Evolutionary conservation across 495 filamentous ascomycete genomes (phyloP).

Genomic region (Bathelium albidoporum): DNA sequence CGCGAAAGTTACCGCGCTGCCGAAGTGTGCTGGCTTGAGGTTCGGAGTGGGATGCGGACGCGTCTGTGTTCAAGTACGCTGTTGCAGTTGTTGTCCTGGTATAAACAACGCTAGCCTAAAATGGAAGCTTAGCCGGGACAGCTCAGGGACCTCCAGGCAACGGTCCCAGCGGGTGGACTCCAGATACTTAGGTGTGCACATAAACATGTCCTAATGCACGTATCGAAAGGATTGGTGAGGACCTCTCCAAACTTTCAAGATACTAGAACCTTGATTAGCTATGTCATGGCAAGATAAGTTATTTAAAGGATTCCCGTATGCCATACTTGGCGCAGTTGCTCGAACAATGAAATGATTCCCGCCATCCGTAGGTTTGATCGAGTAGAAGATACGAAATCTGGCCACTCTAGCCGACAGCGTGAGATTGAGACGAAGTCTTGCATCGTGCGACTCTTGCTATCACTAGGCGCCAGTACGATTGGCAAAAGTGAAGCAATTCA

Average conservation of each 20-base stretch:
- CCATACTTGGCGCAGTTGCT: neutral
- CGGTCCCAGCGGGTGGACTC: neutral
- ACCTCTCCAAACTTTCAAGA: neutral
- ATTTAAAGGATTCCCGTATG: neutral
- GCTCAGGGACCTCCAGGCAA: neutral
- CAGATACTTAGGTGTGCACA: too few species aligned
- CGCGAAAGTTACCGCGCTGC: neutral
- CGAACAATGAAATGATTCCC: neutral
- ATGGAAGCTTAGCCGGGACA: neutral
- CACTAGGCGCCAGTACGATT: too few species aligned
- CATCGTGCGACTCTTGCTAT: too few species aligned
- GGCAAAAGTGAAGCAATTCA: too few species aligned
- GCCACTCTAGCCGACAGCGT: too few species aligned
- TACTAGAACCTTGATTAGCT: too few species aligned
- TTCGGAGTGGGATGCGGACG: neutral
- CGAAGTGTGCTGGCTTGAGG: neutral
- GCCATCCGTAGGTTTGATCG: neutral
- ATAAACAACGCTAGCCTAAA: constrained; percentile 1
- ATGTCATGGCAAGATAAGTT: too few species aligned
- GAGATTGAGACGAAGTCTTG: too few species aligned
- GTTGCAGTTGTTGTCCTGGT: neutral
- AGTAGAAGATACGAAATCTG: too few species aligned
- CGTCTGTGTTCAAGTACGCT: neutral
- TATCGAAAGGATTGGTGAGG: too few species aligned
- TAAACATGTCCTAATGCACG: too few species aligned